Percentiles rank a stretch among this genome's conserved stretches.
phyloP scores from a whole-genome alignment of 2,329 filamentous ascomycete species.

The Penicillium janthinellum region DNA sequence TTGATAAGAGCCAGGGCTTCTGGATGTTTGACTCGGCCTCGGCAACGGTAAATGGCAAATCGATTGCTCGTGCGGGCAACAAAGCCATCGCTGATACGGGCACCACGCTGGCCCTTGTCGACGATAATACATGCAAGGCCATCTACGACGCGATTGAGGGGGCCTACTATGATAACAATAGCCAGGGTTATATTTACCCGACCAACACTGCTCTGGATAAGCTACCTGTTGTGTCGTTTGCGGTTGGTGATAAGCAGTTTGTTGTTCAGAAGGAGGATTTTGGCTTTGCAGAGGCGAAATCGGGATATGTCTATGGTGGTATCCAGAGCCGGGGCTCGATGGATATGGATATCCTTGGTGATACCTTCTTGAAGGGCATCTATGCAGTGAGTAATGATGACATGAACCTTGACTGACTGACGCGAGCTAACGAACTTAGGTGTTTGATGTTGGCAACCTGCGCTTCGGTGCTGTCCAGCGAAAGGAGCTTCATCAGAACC shows the following conservation, averaged over 20 bases:
- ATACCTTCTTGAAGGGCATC: slow-evolving; percentile 64
- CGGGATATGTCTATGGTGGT: slow-evolving; percentile 63
- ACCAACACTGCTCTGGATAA: slow-evolving; percentile 52
- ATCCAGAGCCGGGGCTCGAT: slow-evolving; percentile 64
- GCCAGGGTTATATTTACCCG: slow-evolving; percentile 68
- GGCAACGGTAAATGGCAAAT: slow-evolving; percentile 59
- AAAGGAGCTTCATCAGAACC: slow-evolving; percentile 41
- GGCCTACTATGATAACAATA: slow-evolving; percentile 55
- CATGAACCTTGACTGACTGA: neutral
- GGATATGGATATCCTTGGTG: slow-evolving; percentile 65
- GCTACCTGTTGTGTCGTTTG: slow-evolving; percentile 64
- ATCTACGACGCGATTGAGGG: slow-evolving; percentile 68
- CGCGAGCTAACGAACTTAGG: slow-evolving; percentile 36
- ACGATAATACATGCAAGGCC: slow-evolving; percentile 61
- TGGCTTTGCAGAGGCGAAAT: slow-evolving; percentile 58
- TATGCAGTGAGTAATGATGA: slow-evolving; percentile 56
- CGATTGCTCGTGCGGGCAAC: slow-evolving; percentile 56
- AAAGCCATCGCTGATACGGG: slow-evolving; percentile 72
- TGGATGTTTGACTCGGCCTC: slow-evolving; percentile 66
- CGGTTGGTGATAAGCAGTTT: slow-evolving; percentile 64
- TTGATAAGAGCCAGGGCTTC: slow-evolving; percentile 68
- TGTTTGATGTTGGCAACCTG: slow-evolving; percentile 64
- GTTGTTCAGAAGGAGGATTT: slow-evolving; percentile 65
- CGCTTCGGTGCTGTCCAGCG: slow-evolving; percentile 64
- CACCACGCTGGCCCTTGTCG: slow-evolving; percentile 67